These are phyloP conservation scores for Arxiozyma telluris DNA, from an alignment of 1,139 yeast species.

Conservation along the genomic window DNA sequence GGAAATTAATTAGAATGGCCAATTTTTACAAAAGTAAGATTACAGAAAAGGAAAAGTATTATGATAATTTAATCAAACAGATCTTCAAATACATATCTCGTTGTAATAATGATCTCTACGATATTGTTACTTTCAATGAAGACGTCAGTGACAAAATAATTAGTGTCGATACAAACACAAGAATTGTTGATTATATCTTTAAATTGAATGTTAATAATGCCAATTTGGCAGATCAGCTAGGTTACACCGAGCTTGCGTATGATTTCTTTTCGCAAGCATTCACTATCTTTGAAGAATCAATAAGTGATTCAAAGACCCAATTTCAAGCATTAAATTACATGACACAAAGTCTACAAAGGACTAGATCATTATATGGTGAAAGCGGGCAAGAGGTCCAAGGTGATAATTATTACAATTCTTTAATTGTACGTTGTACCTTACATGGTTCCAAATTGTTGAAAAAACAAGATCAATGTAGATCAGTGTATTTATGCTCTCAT, in stretches of 20 bases:
- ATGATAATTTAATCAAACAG: conserved; percentile 28
- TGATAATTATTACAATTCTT: conserved; percentile 46
- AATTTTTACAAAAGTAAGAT: conserved; percentile 10
- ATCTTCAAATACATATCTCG: conserved; percentile 69
- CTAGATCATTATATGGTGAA: conserved; percentile 26
- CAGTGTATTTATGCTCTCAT: conserved; percentile 82
- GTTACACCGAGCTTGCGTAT: conserved; percentile 57
- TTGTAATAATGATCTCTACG: conserved; percentile 57
- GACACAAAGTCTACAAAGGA: conserved; percentile 48
- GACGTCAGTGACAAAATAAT: neutral
- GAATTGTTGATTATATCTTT: conserved; percentile 38
- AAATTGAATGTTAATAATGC: conserved; percentile 48
- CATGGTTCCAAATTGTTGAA: conserved; percentile 83
- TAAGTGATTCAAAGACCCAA: conserved; percentile 51
- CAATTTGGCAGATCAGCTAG: conserved; percentile 66
- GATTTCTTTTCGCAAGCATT: conserved; percentile 88
- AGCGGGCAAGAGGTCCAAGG: conserved; percentile 1
- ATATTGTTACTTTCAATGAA: conserved; percentile 40
- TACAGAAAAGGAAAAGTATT: conserved; percentile 15
- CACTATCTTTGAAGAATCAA: conserved; percentile 75
- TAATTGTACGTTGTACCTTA: conserved; percentile 77
- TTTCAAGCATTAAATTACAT: conserved; percentile 43
- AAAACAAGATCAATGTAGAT: conserved; percentile 90
- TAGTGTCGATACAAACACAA: neutral
- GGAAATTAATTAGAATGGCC: conserved; percentile 49